A percentile compares a stretch with the other conserved stretches of the same genome.
Conservation (phyloP, 495 filamentous ascomycete genomes). For the Penicillium mononematosum region DNA sequence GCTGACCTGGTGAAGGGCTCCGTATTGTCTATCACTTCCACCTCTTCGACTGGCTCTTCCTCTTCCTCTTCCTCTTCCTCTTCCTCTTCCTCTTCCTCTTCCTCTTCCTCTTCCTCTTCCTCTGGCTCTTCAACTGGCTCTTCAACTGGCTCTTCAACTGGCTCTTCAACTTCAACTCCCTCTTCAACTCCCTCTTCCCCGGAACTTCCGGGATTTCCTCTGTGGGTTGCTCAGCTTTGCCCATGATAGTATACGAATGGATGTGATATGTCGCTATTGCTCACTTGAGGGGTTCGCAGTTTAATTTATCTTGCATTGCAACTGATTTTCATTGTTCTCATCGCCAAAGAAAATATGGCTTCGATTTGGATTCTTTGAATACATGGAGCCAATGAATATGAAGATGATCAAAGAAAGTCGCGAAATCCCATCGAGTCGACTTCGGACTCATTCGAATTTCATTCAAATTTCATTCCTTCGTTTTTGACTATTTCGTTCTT, state of each 20-base stretch:
- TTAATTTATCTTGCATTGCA: slow-evolving; percentile 2
- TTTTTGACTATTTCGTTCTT: not conserved
- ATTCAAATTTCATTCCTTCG: not conserved
- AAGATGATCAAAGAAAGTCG: not conserved
- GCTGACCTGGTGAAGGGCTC: not conserved
- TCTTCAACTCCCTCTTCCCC: not conserved
- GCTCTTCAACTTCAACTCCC: too few species aligned
- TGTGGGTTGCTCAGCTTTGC: not conserved
- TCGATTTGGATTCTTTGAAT: not conserved
- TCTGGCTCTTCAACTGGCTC: too few species aligned
- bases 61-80: too few species aligned
- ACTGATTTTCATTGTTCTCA: not conserved
- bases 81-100: too few species aligned
- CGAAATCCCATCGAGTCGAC: not conserved
- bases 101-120: not conserved
- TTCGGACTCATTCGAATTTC: not conserved
- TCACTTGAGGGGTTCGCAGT: not conserved
- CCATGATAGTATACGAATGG: not conserved
- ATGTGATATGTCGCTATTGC: not conserved
- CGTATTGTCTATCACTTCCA: not conserved
- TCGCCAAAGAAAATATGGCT: not conserved
- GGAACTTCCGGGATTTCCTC: not conserved
- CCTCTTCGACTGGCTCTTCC: not conserved
- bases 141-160: not conserved
- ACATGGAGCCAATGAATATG: not conserved